phyloP scores from a whole-genome alignment of 2,329 filamentous ascomycete genomes.

The Tolypocladium paradoxum region DNA sequence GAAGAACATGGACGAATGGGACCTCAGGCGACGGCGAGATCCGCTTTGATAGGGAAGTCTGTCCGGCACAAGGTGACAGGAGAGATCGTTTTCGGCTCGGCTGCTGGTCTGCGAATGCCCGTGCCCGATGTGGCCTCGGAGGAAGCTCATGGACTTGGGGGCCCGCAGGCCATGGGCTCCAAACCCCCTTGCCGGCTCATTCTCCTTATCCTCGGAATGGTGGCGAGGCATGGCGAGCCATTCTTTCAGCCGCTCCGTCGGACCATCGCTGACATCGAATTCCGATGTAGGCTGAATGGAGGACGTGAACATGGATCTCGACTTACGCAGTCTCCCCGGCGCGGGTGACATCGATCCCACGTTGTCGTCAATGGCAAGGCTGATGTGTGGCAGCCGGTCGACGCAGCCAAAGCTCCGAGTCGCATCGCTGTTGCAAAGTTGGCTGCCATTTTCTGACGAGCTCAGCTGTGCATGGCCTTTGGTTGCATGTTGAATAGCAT shows the following conservation, averaged over 20 bases:
- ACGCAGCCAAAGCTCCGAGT: conserved; percentile 12
- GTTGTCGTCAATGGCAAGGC: conserved; percentile 37
- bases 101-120: conserved; percentile 8
- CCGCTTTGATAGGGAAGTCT: conserved; percentile 23
- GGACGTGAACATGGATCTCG: conserved; percentile 41
- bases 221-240: conserved; percentile 5
- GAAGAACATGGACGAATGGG: conserved; percentile 34
- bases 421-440: background rate
- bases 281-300: conserved; percentile 11
- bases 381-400: conserved; percentile 23
- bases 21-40: conserved; percentile 23
- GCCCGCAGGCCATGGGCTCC: conserved; percentile 22
- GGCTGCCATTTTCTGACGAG: background rate
- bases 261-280: background rate
- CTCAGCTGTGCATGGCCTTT: background rate
- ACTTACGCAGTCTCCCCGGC: conserved; percentile 40
- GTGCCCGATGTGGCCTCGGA: conserved; percentile 20
- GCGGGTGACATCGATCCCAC: conserved; percentile 35
- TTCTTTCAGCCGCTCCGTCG: conserved; percentile 3
- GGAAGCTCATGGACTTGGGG: conserved; percentile 46
- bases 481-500: background rate
- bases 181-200: conserved; percentile 11
- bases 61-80: conserved; percentile 24
- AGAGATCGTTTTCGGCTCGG: conserved; percentile 19
- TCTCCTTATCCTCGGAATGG: conserved; percentile 14